A percentile compares a stretch with the other conserved stretches of the same genome.
Evolutionary conservation across 768 basidiomycete species (phyloP).

Genomic region (Rhizopogon vulgaris): DNA sequence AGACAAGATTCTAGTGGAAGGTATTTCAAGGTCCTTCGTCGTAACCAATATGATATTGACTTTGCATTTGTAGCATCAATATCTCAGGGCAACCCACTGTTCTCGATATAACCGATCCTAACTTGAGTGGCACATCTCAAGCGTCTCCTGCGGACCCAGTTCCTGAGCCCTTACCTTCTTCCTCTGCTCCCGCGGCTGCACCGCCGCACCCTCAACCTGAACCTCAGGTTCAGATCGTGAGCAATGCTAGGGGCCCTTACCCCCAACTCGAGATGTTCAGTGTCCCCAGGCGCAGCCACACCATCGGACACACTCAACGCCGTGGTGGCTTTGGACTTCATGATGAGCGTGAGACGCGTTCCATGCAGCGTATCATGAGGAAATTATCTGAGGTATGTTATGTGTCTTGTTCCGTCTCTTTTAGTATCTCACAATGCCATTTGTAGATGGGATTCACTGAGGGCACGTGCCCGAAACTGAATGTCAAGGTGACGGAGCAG

Average conservation of each 20-base stretch:
- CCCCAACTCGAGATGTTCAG: slow-evolving; percentile 61
- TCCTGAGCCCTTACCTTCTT: slow-evolving; percentile 3
- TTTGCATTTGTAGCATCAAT: slow-evolving; percentile 1
- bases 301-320: slow-evolving; percentile 18
- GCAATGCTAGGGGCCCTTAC: slow-evolving; percentile 53
- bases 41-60: slow-evolving; percentile 5
- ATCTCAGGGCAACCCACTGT: slow-evolving; percentile 21
- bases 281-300: slow-evolving; percentile 41
- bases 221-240: slow-evolving; percentile 44
- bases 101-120: slow-evolving; percentile 5
- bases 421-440: slow-evolving; percentile 6
- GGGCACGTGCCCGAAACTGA: slow-evolving; percentile 45
- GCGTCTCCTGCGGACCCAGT: slow-evolving; percentile 2
- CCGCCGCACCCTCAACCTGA: slow-evolving; percentile 6
- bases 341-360: slow-evolving; percentile 26
- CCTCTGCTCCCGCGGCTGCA: slow-evolving; percentile 12
- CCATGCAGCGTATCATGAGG: slow-evolving; percentile 45
- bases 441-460: slow-evolving; percentile 72
- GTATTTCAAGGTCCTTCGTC: slow-evolving; percentile 7
- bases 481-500: slow-evolving; percentile 43
- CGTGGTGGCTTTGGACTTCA: slow-evolving; percentile 11
- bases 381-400: slow-evolving; percentile 54
- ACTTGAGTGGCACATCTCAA: neutral
- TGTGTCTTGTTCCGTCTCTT: slow-evolving; percentile 18
- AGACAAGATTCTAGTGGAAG: slow-evolving; percentile 20